Percentiles rank a stretch among this genome's conserved stretches.
These are phyloP conservation scores for Backusella parvicylindrica DNA, from an alignment of 192 early-diverging fungal genomes.

Conservation along the genomic window DNA sequence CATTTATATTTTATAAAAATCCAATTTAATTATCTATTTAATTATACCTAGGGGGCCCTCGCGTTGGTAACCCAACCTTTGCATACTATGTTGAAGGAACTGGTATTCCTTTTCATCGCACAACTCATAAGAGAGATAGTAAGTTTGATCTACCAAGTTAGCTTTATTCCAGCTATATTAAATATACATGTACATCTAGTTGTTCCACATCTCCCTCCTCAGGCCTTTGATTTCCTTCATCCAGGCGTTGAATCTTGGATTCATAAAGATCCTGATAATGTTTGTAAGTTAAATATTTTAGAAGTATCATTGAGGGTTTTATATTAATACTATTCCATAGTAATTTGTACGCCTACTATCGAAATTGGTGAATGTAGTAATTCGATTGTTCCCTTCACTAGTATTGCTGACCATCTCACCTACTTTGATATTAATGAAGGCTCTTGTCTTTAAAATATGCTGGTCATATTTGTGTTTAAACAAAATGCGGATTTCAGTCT, in stretches of 20 bases:
- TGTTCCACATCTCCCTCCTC: constrained; percentile 26
- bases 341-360: constrained; percentile 4
- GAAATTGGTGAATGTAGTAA: constrained; percentile 21
- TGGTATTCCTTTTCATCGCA: constrained; percentile 15
- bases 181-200: not conserved
- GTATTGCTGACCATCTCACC: constrained; percentile 15
- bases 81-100: constrained; percentile 17
- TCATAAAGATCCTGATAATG: not conserved
- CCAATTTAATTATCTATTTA: not conserved
- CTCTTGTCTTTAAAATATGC: not conserved
- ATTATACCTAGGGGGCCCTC: constrained; percentile 16
- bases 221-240: constrained; percentile 19
- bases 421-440: constrained; percentile 6
- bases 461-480: not conserved
- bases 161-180: not conserved
- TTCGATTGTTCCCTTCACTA: constrained; percentile 19
- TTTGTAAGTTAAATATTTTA: constrained; percentile 8
- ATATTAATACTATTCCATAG: not conserved
- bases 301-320: not conserved
- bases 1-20: not conserved
- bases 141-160: not conserved
- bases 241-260: constrained; percentile 29
- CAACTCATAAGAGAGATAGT: constrained; percentile 29
- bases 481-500: not conserved
- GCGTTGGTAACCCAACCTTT: constrained; percentile 22